These are phyloP conservation scores for Gynochthodes officinalis DNA, from an alignment of 257 asterid species.

Conservation along the genomic window DNA sequence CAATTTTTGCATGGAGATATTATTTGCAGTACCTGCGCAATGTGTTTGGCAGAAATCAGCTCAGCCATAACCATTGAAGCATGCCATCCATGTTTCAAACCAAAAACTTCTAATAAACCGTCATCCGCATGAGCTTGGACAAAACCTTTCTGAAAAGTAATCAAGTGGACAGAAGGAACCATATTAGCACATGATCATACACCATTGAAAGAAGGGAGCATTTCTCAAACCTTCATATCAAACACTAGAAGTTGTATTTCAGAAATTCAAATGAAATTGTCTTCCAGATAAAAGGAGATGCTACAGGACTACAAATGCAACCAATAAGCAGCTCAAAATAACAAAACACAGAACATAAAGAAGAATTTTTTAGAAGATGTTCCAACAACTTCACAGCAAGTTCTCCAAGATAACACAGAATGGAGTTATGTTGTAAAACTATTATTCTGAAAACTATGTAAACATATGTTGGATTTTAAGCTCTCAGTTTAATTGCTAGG, in stretches of 20 bases:
- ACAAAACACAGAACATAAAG: neutral
- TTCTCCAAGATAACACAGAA: neutral
- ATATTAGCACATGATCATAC: constrained; percentile 5
- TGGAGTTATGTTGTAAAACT: neutral
- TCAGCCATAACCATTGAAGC: constrained; percentile 95
- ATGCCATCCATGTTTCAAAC: constrained; percentile 94
- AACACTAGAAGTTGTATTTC: neutral
- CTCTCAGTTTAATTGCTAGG: neutral
- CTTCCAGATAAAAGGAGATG: neutral
- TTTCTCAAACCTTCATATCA: neutral
- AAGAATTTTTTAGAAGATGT: neutral
- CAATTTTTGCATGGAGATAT: neutral
- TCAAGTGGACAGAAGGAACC: neutral
- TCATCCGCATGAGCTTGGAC: constrained; percentile 81
- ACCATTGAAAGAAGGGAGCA: neutral
- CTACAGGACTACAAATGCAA: neutral
- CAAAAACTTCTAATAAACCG: constrained; percentile 69
- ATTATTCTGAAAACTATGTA: neutral
- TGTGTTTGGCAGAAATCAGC: constrained; percentile 79
- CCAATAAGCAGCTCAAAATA: neutral
- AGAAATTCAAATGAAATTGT: neutral
- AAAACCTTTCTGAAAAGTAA: constrained; percentile 64
- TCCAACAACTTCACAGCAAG: neutral
- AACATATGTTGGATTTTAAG: neutral
- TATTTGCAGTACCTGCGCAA: constrained; percentile 67